A percentile compares a stretch with the other conserved stretches of the same genome.
Conservation (phyloP, 306 rosid genomes). For the Dalbergia cultrata region DNA sequence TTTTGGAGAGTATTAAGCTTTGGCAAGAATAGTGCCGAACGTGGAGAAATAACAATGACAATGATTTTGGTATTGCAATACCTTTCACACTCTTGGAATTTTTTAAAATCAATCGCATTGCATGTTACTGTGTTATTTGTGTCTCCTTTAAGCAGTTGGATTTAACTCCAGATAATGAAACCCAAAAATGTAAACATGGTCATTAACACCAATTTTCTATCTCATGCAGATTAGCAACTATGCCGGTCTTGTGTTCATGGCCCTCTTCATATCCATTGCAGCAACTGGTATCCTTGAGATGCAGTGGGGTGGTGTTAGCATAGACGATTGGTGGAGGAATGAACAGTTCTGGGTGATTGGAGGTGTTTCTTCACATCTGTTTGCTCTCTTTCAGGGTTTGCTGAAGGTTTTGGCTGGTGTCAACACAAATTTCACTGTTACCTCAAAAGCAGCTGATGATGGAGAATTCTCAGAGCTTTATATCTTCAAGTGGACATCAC, state of each 20-base stretch:
- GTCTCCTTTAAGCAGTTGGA: neutral
- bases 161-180: constrained; percentile 3
- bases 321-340: constrained; percentile 99
- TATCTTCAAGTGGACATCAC: constrained; percentile 93
- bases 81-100: neutral
- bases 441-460: constrained; percentile 95
- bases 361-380: constrained; percentile 92
- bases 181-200: neutral
- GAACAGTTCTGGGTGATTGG: constrained; percentile 99
- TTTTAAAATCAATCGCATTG: constrained; percentile 1
- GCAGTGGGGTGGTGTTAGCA: constrained; percentile 96
- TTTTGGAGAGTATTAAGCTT: no score
- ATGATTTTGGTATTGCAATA: constrained; percentile 12
- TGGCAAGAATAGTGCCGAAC: no score
- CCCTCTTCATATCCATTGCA: constrained; percentile 90
- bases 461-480: constrained; percentile 95
- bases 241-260: constrained; percentile 91
- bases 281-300: constrained; percentile 94
- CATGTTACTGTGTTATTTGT: neutral
- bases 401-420: constrained; percentile 97
- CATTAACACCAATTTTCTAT: constrained; percentile 31
- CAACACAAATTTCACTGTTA: constrained; percentile 91
- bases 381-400: constrained; percentile 89
- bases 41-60: neutral
- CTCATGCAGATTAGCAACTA: constrained; percentile 90